Base-by-base conservation (phyloP, 2,329 filamentous ascomycete species). In the Colletotrichum liriopes region DNA sequence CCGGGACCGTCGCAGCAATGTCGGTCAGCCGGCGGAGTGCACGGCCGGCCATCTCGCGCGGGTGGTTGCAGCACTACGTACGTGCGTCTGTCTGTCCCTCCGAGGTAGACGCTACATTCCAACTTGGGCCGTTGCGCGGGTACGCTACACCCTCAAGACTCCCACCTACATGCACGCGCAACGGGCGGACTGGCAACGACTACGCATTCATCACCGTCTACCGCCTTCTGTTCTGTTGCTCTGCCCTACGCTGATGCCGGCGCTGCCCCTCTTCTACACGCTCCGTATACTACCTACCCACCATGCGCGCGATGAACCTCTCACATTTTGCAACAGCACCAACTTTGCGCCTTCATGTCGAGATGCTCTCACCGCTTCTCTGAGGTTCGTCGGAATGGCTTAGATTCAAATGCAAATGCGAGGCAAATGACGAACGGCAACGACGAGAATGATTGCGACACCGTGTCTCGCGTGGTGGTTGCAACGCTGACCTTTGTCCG, bases 161-260 rank as follows among this genome's bases (percentile, higher is more conserved):
- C 14, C 32, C 16, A 16, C 23, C 23, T 62, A 18, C 58, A 23
- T 63, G 59, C 59, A 54, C n/a, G n/a, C 20, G 37, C 45, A 51
- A 47, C 49, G 52, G 52, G 65, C 59, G 65, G 16, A 47, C 45
- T 43, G 56, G 64, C 58, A 49, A 62, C 23, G 51, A 56, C 26
- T 56, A 39, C 26, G 37, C 29, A 61, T 63, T 64, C 51, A 68
- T 63, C 58, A 37, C 59, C 43, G 65, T 52, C 68, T 62, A 43
- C 65, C 65, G 59, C 69, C 56, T 35, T 23, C 39, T 49, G 41
- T 37, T 43, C 59, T 20, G 16, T 49, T 18, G 32, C 23, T 63
- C 58, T 68, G 65, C 59, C 65, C 37, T 69, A 54, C 49, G 58
- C 23, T 52, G 52, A 59, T 90, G 58, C 43, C 69, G 45, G 32